phyloP scores from a whole-genome alignment of 306 rosid genomes.

The Castanea mollissima region DNA sequence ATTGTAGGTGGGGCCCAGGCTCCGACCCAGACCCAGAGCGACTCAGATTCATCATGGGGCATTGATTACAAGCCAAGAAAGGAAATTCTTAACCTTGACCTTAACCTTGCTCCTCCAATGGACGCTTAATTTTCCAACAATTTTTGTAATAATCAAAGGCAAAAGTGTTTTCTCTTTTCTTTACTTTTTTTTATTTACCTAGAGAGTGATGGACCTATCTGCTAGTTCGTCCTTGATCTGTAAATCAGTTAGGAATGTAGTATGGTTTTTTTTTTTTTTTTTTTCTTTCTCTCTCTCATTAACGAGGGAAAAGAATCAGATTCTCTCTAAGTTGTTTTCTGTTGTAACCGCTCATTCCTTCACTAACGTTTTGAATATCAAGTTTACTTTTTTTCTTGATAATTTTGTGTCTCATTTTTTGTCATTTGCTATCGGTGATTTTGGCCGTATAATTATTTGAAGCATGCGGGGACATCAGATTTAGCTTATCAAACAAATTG shows the following conservation, averaged over 20 bases:
- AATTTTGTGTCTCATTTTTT: not conserved
- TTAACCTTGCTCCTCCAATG: conserved; percentile 61
- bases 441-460: not conserved
- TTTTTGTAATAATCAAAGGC: not conserved
- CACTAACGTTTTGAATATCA: not conserved
- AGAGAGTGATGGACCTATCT: conserved; percentile 20
- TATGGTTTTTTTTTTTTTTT: too few species aligned
- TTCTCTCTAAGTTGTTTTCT: conserved; percentile 4
- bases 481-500: too few species aligned
- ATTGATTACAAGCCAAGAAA: conserved; percentile 43
- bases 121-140: conserved; percentile 27
- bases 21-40: conserved; percentile 49
- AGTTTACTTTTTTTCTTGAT: not conserved
- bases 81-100: conserved; percentile 53
- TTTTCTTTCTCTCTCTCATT: not conserved
- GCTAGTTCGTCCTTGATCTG: conserved; percentile 27
- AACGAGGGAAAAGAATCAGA: conserved; percentile 12
- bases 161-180: not conserved
- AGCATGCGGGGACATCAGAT: not conserved
- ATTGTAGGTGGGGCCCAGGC: conserved; percentile 28
- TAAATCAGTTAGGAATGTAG: conserved; percentile 10
- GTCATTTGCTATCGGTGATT: not conserved
- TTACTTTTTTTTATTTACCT: not conserved
- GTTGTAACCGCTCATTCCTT: conserved; percentile 24
- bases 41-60: conserved; percentile 50